Percentiles rank a stretch among this genome's conserved stretches.
Conservation (phyloP, 768 basidiomycete genomes). For the Termitomyces sp. region DNA sequence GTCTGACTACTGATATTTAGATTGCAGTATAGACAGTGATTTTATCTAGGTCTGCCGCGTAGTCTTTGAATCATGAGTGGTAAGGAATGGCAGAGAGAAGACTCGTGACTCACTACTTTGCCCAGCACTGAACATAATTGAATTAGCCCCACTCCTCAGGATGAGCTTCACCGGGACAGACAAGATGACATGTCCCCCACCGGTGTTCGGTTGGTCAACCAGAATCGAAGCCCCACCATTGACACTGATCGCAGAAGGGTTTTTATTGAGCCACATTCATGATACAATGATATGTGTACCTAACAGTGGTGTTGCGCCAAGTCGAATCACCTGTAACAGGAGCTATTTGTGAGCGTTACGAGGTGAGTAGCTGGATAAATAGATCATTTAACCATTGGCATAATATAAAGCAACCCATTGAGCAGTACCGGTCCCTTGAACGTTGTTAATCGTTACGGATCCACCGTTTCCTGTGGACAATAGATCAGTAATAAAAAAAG, state of each 20-base stretch:
- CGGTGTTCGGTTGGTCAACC: constrained; percentile 54
- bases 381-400: constrained; percentile 37
- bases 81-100: not conserved
- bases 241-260: constrained; percentile 28
- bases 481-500: not conserved
- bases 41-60: constrained; percentile 55
- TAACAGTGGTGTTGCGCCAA: constrained; percentile 56
- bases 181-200: constrained; percentile 45
- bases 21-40: constrained; percentile 50
- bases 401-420: constrained; percentile 62
- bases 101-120: constrained; percentile 39
- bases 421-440: constrained; percentile 44
- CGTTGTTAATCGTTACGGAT: constrained; percentile 47
- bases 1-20: constrained; percentile 10
- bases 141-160: constrained; percentile 44
- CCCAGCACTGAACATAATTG: constrained; percentile 41
- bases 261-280: not conserved
- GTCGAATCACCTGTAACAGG: constrained; percentile 38
- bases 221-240: constrained; percentile 49
- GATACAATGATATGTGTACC: constrained; percentile 22
- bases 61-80: constrained; percentile 26
- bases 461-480: constrained; percentile 44
- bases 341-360: not conserved
- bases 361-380: not conserved
- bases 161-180: constrained; percentile 51